These are phyloP conservation scores for Plicaturopsis crispa DNA, from an alignment of 768 basidiomycete genomes.

Conservation along the genomic window DNA sequence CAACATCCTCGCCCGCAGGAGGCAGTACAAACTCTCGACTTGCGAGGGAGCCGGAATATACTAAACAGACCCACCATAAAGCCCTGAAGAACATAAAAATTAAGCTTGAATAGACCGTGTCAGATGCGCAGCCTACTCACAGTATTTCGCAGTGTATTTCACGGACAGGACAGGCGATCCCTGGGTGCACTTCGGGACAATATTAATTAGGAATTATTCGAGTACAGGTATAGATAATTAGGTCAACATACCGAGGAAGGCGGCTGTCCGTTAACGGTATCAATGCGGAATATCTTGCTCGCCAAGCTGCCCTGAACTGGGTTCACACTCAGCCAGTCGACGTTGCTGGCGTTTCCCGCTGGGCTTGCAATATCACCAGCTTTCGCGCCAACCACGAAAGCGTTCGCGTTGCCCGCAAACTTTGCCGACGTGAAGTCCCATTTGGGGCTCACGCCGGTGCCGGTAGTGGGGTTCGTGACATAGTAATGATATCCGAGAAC, in stretches of 20 bases:
- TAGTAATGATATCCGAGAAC: conserved; percentile 34
- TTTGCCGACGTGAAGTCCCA: conserved; percentile 30
- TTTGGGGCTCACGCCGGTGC: conserved; percentile 24
- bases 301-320: conserved; percentile 29
- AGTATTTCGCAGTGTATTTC: conserved; percentile 23
- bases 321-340: conserved; percentile 34
- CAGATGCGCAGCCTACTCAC: conserved; percentile 10
- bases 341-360: conserved; percentile 18
- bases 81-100: not conserved
- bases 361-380: conserved; percentile 17
- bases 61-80: not conserved
- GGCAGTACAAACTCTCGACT: too few relatives aligned
- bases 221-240: not conserved
- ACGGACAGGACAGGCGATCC: conserved; percentile 17
- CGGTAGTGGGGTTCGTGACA: conserved; percentile 22
- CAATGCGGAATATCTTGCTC: conserved; percentile 27
- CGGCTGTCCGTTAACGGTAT: conserved; percentile 32
- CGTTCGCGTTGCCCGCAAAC: conserved; percentile 16
- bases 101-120: not conserved
- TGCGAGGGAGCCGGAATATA: too few relatives aligned
- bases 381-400: conserved; percentile 20
- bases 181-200: conserved; percentile 9
- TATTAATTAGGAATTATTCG: not conserved
- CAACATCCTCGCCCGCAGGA: too few relatives aligned
- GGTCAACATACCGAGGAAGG: conserved; percentile 20